phyloP scores from a whole-genome alignment of 2,329 filamentous ascomycete genomes.

The Monosporascus sp. region DNA sequence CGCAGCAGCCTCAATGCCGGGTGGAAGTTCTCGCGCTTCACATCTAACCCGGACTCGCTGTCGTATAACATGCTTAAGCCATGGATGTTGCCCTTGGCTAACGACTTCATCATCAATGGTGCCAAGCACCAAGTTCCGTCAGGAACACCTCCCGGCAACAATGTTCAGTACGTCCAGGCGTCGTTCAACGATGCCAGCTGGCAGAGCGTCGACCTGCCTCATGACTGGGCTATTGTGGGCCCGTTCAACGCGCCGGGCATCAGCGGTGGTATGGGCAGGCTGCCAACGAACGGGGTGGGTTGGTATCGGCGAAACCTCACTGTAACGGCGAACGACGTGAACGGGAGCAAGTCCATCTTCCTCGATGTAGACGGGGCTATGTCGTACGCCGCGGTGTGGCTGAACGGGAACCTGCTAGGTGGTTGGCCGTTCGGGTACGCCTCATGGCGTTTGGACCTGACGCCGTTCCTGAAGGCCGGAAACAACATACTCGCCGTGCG shows the following conservation, averaged over 20 bases:
- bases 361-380: slow-evolving; percentile 43
- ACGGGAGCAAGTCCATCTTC: slow-evolving; percentile 13
- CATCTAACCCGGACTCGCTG: slow-evolving; percentile 27
- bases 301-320: slow-evolving; percentile 42
- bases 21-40: slow-evolving; percentile 32
- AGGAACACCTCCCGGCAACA: slow-evolving; percentile 16
- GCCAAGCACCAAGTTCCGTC: slow-evolving; percentile 18
- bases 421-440: slow-evolving; percentile 49
- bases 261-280: slow-evolving; percentile 33
- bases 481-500: slow-evolving; percentile 44
- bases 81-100: slow-evolving; percentile 29
- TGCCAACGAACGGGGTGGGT: slow-evolving; percentile 46
- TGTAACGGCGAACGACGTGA: slow-evolving; percentile 8
- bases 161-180: slow-evolving; percentile 23
- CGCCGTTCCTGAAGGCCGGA: slow-evolving; percentile 32
- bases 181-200: slow-evolving; percentile 27
- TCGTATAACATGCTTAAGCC: slow-evolving; percentile 26
- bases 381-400: slow-evolving; percentile 46
- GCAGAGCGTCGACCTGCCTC: slow-evolving; percentile 34
- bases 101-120: slow-evolving; percentile 24
- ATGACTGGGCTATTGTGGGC: slow-evolving; percentile 40
- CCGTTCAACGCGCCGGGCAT: slow-evolving; percentile 31
- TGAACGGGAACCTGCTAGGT: slow-evolving; percentile 44
- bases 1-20: slow-evolving; percentile 28
- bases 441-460: slow-evolving; percentile 46